These are phyloP conservation scores for Pseudogymnoascus sp. DNA, from an alignment of 2,329 filamentous ascomycete genomes.

Conservation along the genomic window DNA sequence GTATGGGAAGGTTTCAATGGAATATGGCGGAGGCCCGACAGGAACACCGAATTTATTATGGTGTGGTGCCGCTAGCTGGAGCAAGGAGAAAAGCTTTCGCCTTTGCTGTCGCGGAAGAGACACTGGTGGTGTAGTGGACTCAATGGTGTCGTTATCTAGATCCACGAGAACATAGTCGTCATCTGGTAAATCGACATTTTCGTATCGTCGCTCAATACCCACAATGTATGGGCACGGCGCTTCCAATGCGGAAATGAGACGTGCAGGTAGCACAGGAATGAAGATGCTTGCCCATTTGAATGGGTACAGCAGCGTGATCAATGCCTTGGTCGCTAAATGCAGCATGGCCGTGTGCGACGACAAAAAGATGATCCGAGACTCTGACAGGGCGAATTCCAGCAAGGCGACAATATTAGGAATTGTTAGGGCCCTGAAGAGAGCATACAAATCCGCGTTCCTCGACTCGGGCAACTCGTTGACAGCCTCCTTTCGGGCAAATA, in stretches of 20 bases:
- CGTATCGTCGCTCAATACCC: constrained; percentile 87
- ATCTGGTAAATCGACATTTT: constrained; percentile 76
- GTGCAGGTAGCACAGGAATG: constrained; percentile 82
- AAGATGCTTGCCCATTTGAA: constrained; percentile 91
- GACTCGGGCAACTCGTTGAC: constrained; percentile 88
- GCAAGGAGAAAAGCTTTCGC: constrained; percentile 77
- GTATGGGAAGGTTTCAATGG: constrained; percentile 84
- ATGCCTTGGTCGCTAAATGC: constrained; percentile 82
- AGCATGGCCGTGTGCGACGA: constrained; percentile 96
- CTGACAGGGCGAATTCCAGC: constrained; percentile 86
- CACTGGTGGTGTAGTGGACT: constrained; percentile 71
- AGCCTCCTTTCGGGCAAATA: constrained; percentile 91
- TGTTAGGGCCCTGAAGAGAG: constrained; percentile 81
- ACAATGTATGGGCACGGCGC: constrained; percentile 96
- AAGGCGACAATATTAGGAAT: constrained; percentile 87
- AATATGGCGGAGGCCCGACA: constrained; percentile 85
- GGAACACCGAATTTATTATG: constrained; percentile 79
- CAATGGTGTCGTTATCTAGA: constrained; percentile 82
- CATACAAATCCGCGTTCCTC: constrained; percentile 85
- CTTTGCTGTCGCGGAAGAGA: constrained; percentile 81
- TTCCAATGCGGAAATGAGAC: constrained; percentile 82
- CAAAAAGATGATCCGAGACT: constrained; percentile 91
- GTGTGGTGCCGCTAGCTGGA: constrained; percentile 86
- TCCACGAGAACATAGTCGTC: constrained; percentile 96
- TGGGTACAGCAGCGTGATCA: constrained; percentile 79